These are phyloP conservation scores for Gossypium davidsonii DNA, from an alignment of 441 rosid species.

Conservation along the genomic window DNA sequence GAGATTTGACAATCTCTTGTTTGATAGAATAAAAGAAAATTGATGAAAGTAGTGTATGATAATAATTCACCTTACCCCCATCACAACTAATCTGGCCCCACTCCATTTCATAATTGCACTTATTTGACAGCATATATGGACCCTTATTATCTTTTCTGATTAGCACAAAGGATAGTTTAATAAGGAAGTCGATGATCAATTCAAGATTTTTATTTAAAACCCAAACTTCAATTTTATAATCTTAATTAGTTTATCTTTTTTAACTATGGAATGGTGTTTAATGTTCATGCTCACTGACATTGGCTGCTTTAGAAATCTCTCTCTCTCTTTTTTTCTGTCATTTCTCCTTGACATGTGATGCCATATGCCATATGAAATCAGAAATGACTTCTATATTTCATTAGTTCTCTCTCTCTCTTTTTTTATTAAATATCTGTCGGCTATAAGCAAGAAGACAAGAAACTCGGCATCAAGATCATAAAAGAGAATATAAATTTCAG, in stretches of 20 bases:
- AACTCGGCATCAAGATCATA: neutral
- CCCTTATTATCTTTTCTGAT: neutral
- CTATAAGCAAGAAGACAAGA: neutral
- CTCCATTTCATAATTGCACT: neutral
- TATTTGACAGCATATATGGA: neutral
- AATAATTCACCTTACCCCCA: constrained; percentile 1
- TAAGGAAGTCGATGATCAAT: neutral
- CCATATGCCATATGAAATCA: neutral
- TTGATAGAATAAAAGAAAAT: neutral
- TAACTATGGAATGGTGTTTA: neutral
- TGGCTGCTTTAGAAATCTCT: neutral
- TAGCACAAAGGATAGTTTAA: neutral
- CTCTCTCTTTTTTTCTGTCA: neutral
- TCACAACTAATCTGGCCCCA: neutral
- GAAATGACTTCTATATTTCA: neutral
- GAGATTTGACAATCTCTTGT: neutral
- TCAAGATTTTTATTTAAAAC: neutral
- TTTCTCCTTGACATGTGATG: neutral
- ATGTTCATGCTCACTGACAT: neutral
- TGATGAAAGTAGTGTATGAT: neutral
- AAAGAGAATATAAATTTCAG: neutral
- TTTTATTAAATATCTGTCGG: neutral
- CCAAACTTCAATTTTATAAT: neutral
- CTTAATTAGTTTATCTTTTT: neutral
- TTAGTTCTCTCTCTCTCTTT: neutral